These are phyloP conservation scores for Vanderwaltozyma tropicalis DNA, from an alignment of 805 yeast species.

Conservation along the genomic window DNA sequence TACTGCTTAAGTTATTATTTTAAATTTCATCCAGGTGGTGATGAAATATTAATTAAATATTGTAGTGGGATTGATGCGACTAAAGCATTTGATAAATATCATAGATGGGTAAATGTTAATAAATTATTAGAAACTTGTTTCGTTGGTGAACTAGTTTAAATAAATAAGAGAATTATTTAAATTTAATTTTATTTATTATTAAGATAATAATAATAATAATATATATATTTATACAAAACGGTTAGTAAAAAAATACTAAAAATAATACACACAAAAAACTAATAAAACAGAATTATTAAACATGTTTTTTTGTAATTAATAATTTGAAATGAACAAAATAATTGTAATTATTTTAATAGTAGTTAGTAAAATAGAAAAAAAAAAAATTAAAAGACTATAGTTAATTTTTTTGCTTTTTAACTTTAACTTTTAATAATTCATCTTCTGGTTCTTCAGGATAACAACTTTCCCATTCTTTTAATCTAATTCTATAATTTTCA, in stretches of 20 bases:
- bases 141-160: conserved; percentile 44
- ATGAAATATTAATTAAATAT: conserved; percentile 51
- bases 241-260: no score
- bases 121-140: conserved; percentile 68
- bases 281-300: no score
- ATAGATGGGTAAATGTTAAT: conserved; percentile 77
- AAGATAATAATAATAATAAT: no score
- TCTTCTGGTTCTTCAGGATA: conserved; percentile 22
- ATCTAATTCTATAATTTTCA: conserved; percentile 28
- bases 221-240: no score
- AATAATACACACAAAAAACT: no score
- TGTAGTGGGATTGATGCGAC: conserved; percentile 85
- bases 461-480: conserved; percentile 32
- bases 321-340: no score
- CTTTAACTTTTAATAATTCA: conserved; percentile 2
- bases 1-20: conserved; percentile 81
- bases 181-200: no score
- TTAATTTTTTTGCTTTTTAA: conserved; percentile 2
- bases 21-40: conserved; percentile 90
- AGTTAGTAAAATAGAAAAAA: no score
- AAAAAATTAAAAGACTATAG: no score
- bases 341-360: no score
- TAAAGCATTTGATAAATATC: conserved; percentile 58
- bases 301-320: no score
- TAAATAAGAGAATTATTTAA: no score